phyloP scores from a whole-genome alignment of 139 green algal species.

The Raphidocelis subcapitata region DNA sequence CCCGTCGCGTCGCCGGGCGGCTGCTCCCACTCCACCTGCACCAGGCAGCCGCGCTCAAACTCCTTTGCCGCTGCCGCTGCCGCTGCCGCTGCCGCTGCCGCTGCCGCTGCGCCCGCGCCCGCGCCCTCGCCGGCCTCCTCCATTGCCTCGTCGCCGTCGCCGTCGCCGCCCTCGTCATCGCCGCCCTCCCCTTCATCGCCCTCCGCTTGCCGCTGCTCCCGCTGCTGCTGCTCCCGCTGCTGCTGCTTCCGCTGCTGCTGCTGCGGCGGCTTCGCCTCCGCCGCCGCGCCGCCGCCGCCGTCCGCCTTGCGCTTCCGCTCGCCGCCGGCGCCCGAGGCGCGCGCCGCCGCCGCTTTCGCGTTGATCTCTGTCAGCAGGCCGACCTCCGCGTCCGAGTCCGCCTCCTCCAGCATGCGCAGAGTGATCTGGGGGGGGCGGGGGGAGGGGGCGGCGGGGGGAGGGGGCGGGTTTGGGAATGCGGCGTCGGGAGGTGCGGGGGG shows the following conservation, averaged over 20 bases:
- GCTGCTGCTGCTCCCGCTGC: conserved; percentile 19
- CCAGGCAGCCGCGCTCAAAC: neutral
- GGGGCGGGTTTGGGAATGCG: no score
- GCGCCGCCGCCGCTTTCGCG: neutral
- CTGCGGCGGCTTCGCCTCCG: conserved; percentile 3
- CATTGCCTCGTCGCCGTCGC: no score
- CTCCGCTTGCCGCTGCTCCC: neutral
- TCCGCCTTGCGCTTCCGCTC: no score
- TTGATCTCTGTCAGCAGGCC: conserved; percentile 17
- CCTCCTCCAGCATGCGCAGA: conserved; percentile 25
- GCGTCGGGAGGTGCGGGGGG: no score
- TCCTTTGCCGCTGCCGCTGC: neutral
- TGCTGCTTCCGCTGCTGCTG: neutral
- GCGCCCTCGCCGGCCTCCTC: no score
- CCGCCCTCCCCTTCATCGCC: neutral
- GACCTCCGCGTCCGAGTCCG: conserved; percentile 11
- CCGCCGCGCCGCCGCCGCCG: conserved; percentile 12
- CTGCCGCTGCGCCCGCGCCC: neutral
- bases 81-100: neutral
- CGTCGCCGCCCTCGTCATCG: neutral
- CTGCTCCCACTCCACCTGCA: no score
- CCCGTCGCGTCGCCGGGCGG: no score
- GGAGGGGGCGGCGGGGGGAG: conserved; percentile 5
- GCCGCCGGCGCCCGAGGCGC: neutral
- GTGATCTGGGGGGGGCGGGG: neutral